Percentiles rank a stretch among this genome's conserved stretches.
phyloP scores from a whole-genome alignment of 2,329 filamentous ascomycete genomes.

The Simplicillium sp. region DNA sequence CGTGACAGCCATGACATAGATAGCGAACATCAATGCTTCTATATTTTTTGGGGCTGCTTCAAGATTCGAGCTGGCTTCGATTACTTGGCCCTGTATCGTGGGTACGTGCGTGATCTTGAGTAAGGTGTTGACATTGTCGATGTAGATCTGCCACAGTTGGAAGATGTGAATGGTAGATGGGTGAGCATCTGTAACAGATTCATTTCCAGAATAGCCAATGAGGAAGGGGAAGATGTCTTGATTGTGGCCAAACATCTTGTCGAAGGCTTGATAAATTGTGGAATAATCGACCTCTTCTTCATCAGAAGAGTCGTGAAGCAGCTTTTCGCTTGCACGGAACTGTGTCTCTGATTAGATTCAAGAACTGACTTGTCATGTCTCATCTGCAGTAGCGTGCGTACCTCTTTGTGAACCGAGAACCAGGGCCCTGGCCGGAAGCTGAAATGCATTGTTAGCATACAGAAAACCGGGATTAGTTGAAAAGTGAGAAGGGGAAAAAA shows the following conservation, averaged over 20 bases:
- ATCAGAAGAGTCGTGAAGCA: constrained; percentile 44
- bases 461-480: not conserved
- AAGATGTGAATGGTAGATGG: constrained; percentile 50
- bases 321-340: constrained; percentile 40
- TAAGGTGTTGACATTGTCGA: constrained; percentile 60
- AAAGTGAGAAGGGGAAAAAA: too few relatives aligned
- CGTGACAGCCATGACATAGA: constrained; percentile 49
- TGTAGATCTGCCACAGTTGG: constrained; percentile 59
- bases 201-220: constrained; percentile 30
- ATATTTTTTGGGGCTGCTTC: constrained; percentile 44
- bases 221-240: constrained; percentile 50
- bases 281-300: constrained; percentile 44
- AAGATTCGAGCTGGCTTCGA: constrained; percentile 49
- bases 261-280: constrained; percentile 48
- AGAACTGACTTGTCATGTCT: not conserved
- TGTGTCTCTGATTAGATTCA: constrained; percentile 14
- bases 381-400: constrained; percentile 14
- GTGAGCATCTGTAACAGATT: constrained; percentile 36
- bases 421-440: constrained; percentile 18
- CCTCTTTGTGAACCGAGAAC: constrained; percentile 44
- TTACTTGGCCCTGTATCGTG: constrained; percentile 53
- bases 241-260: constrained; percentile 43
- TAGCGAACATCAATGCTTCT: constrained; percentile 59
- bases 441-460: not conserved
- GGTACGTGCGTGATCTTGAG: constrained; percentile 60